Percentiles rank a stretch among this genome's conserved stretches.
Conservation (phyloP, 352 stramenopile species). For the Phytophthora quininea region DNA sequence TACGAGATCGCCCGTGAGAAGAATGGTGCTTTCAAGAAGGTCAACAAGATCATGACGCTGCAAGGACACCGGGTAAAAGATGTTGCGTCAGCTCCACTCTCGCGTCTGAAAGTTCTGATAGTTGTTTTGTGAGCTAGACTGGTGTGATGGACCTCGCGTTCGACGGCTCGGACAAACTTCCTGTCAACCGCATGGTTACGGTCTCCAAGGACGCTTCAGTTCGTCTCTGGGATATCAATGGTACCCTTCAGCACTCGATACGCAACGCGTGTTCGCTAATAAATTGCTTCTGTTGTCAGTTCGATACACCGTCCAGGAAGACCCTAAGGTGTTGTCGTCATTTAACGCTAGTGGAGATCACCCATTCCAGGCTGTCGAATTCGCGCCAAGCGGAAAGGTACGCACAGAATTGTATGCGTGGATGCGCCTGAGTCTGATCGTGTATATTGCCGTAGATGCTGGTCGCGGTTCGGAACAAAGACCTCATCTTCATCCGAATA, state of each 20-base stretch:
- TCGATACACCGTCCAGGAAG: slow-evolving; percentile 78
- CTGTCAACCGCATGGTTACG: slow-evolving; percentile 77
- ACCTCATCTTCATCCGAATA: slow-evolving; percentile 67
- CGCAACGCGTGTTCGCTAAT: no score
- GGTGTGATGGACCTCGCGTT: slow-evolving; percentile 81
- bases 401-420: neutral
- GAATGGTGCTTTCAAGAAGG: slow-evolving; percentile 78
- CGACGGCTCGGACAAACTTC: slow-evolving; percentile 68
- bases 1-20: slow-evolving; percentile 83
- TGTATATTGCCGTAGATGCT: slow-evolving; percentile 46
- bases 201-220: slow-evolving; percentile 81
- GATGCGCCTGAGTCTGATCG: neutral
- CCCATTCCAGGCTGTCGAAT: slow-evolving; percentile 64
- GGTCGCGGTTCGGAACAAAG: slow-evolving; percentile 52
- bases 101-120: no score
- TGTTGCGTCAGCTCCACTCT: no score
- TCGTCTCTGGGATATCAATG: slow-evolving; percentile 84
- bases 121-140: slow-evolving; percentile 47
- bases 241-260: slow-evolving; percentile 33
- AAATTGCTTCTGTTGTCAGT: no score
- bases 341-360: slow-evolving; percentile 66
- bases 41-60: slow-evolving; percentile 85
- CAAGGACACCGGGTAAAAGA: slow-evolving; percentile 79
- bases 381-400: slow-evolving; percentile 75
- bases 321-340: slow-evolving; percentile 69